These are phyloP conservation scores for Peronospora destructor DNA, from an alignment of 352 stramenopile species.

Conservation along the genomic window DNA sequence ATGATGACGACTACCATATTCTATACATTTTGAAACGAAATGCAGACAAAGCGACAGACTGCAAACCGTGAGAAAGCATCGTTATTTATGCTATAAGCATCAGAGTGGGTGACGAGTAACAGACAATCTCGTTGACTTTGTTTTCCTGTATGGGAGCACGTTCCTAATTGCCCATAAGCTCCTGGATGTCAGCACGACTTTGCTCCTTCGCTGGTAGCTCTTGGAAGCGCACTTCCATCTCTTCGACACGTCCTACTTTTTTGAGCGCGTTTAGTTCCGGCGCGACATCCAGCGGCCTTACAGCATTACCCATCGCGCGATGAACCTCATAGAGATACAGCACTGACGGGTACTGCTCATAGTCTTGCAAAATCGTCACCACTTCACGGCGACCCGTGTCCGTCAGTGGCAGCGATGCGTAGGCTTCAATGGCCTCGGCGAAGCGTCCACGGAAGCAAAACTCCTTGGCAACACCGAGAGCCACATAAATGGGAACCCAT, in stretches of 20 bases:
- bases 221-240: conserved; percentile 44
- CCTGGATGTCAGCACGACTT: conserved; percentile 46
- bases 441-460: conserved; percentile 52
- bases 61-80: too few species aligned
- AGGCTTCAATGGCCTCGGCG: conserved; percentile 44
- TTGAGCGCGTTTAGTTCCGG: conserved; percentile 43
- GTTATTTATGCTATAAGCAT: too few species aligned
- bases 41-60: too few species aligned
- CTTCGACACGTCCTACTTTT: conserved; percentile 35
- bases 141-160: too few species aligned
- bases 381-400: conserved; percentile 27
- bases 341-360: conserved; percentile 49
- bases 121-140: too few species aligned
- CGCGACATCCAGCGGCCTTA: conserved; percentile 34
- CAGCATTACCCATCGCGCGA: conserved; percentile 16
- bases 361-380: conserved; percentile 35
- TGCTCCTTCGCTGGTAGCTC: conserved; percentile 37
- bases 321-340: conserved; percentile 47
- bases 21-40: too few species aligned
- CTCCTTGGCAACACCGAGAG: conserved; percentile 36
- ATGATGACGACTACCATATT: too few species aligned
- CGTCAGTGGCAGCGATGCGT: conserved; percentile 33
- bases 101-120: too few species aligned
- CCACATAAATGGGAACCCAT: conserved; percentile 26
- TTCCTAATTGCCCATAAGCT: conserved; percentile 29